Conservation (phyloP, 202 grass and related monocot genomes). For the Hordeum pubiflorum region DNA sequence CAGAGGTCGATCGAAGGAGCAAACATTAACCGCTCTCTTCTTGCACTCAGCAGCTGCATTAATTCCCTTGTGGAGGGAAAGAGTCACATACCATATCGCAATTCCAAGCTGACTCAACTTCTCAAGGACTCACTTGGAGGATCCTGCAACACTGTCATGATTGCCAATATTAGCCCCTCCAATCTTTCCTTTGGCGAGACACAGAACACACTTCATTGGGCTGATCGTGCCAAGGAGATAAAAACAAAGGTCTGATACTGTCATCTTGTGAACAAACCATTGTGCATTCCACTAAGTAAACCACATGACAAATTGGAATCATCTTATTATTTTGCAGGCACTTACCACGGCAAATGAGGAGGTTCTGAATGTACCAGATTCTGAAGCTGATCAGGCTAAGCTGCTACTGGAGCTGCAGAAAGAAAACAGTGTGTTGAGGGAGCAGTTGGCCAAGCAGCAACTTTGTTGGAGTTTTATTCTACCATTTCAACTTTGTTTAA, state of each 20-base stretch:
- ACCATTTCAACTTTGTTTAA: too few relatives aligned
- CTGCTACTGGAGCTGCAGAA: slow-evolving; percentile 77
- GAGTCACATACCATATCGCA: slow-evolving; percentile 87
- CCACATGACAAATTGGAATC: background rate
- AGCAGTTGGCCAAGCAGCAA: slow-evolving; percentile 65
- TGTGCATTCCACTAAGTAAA: background rate
- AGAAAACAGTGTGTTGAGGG: slow-evolving; percentile 70
- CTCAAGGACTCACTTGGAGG: slow-evolving; percentile 95
- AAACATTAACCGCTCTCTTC: slow-evolving; percentile 90
- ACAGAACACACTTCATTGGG: slow-evolving; percentile 96
- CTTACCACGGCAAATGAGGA: slow-evolving; percentile 41
- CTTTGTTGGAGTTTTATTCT: too few relatives aligned
- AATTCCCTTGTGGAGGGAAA: slow-evolving; percentile 94
- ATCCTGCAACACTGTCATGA: slow-evolving; percentile 85
- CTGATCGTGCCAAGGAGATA: slow-evolving; percentile 97
- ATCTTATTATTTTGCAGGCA: slow-evolving; percentile 36
- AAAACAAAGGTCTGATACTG: slow-evolving; percentile 47
- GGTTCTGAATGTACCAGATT: slow-evolving; percentile 39
- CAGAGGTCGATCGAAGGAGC: slow-evolving; percentile 79
- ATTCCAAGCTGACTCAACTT: slow-evolving; percentile 88
- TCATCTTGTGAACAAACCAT: background rate
- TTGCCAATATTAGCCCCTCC: slow-evolving; percentile 78
- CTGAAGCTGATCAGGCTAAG: slow-evolving; percentile 60
- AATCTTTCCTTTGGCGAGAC: slow-evolving; percentile 73
- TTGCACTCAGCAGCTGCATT: slow-evolving; percentile 82